Base-by-base conservation (phyloP, 495 filamentous ascomycete species). In the Trichoderma parareesei region DNA sequence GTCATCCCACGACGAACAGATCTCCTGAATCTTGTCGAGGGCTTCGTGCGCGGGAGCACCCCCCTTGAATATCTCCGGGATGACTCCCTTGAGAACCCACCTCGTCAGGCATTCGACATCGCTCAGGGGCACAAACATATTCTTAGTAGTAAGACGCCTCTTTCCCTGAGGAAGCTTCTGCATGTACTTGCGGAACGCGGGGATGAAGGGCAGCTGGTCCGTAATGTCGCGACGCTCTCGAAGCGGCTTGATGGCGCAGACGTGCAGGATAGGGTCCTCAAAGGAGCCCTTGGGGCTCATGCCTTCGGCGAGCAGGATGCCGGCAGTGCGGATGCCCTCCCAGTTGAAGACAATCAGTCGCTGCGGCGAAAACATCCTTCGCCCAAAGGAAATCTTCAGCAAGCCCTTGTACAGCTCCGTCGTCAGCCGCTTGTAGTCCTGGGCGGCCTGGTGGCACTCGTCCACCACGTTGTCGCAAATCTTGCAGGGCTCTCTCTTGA, bases 31-130 rank as follows among this genome's bases (percentile, higher is more conserved):
- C 62, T 87, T 84, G 37, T 87, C 85, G 67, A 88, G 79, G 6
- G 82, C 79, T 38, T 69, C 74, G 11, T 61, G 13, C 40, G 78
- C 71, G 11, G 64, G 69, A 1, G 83, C 78, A 8, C 78, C 79
- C 8, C 73, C 75, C 27, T 76, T 71, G 64, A 82, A 84, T 33
- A 80, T 81, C 1, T 81, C 79, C 6, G 82, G 83, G 2, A 82
- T 63, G 38, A 85, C 77, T 11, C 87, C 79, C 67, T 88, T 90
- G 62, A 91, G 79, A 43, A 88, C 70, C 3, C 86, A 90, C 62
- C 82, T 84, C 2, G 93, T 96, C 41, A 98, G 76, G 66, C 88
- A 92, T 67, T 96, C 92, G 11, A 96, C 69, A 67, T 96, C 91
- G 13, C 73, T 73, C 5, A 96, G 72, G 0, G 85, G 86, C 18